These are phyloP conservation scores for Termitomyces sp. DNA, from an alignment of 768 basidiomycete genomes.

Conservation along the genomic window DNA sequence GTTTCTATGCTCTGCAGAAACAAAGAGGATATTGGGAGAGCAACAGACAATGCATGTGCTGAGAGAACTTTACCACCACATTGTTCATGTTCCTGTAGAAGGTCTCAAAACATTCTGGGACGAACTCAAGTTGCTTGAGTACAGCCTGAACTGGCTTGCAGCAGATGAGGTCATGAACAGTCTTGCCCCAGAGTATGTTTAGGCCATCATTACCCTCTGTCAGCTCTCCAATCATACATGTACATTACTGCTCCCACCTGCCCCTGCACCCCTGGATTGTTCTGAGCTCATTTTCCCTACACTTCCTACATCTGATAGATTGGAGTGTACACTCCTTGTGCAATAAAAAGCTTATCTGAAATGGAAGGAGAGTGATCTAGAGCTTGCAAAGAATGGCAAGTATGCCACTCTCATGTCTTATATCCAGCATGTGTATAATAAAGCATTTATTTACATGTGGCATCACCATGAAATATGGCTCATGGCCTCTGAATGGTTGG, in stretches of 20 bases:
- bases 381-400: too few species aligned
- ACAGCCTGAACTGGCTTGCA: conserved; percentile 80
- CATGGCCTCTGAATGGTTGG: background rate
- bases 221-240: conserved; percentile 47
- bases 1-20: conserved; percentile 77
- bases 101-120: conserved; percentile 92
- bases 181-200: conserved; percentile 57
- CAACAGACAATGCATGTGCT: conserved; percentile 89
- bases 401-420: background rate
- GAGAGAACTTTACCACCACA: conserved; percentile 88
- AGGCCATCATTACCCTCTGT: conserved; percentile 83
- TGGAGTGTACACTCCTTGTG: conserved; percentile 69
- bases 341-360: conserved; percentile 91
- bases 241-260: conserved; percentile 44
- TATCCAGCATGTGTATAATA: background rate
- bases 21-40: conserved; percentile 87
- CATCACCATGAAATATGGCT: background rate
- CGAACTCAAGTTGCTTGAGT: conserved; percentile 91
- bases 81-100: conserved; percentile 89
- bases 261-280: conserved; percentile 31
- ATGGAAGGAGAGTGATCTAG: background rate
- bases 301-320: conserved; percentile 65
- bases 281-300: conserved; percentile 62
- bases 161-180: conserved; percentile 34
- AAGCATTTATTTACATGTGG: background rate